Base-by-base conservation (phyloP, 1,139 yeast genomes). In the Scheffersomyces quercinus region DNA sequence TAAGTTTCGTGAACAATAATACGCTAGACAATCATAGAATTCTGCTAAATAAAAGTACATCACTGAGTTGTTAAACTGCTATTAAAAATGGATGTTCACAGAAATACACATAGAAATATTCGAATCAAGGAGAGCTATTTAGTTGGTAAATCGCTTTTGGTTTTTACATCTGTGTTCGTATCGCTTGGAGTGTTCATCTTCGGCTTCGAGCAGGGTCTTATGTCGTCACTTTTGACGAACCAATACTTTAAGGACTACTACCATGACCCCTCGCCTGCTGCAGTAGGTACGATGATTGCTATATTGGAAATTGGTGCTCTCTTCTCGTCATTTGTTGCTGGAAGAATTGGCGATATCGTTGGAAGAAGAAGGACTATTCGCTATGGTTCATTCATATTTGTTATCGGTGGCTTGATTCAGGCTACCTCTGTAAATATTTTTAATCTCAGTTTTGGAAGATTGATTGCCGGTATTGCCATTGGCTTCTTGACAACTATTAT, bases 401-500 rank as follows among this genome's bases (percentile, higher is more conserved):
- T 88, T 8, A 57, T 86, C 15, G 98, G 98, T 13, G 97, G 96
- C 3, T 59, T 76, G 0, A 62, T 89, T 40, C 97, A 90, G 65
- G 77, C 95, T 0, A 62, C 74, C 32, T 68, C 89, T 1, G 60
- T 64, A 12, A 71, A 67, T 40, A 75, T 84, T 62, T 34, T 57
- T 15, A 63, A 75, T 39, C 71, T 90, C 63, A 81, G 88, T 28
- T 47, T 80, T 30, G 97, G 97, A 0, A 75, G 98, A 53, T 75
- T 89, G 38, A 75, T 90, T 35, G 81, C 91, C 37, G 97, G 97
- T 59, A 55, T 90, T 31, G 97, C 96, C 12, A 91, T 91, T 37
- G 98, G 97, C 10, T 77, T 88, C 58, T 73, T 91, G 44, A 85
- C 95, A n/a, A 88, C 96, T 5, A 88, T 90, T 42, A 95, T 93